These are phyloP conservation scores for Melanogaster broomeanus DNA, from an alignment of 768 basidiomycete species.

Conservation along the genomic window DNA sequence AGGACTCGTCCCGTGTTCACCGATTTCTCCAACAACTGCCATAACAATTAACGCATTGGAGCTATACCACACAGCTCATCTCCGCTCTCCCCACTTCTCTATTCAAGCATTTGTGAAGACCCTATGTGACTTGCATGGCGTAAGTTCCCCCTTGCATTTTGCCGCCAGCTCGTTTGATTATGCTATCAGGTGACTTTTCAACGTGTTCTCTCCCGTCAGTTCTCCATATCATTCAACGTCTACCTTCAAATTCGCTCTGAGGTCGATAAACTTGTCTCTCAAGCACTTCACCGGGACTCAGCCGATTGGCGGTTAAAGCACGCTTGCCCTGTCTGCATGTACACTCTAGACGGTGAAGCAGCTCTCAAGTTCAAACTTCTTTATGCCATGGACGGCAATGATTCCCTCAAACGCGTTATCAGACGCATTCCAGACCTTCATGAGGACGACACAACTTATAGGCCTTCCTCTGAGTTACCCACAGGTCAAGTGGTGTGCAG, in stretches of 20 bases:
- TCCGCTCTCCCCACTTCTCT: conserved; percentile 15
- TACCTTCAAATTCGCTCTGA: conserved; percentile 23
- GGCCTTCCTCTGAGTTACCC: background rate
- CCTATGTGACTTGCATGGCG: conserved; percentile 19
- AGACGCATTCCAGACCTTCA: background rate
- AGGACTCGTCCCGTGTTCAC: conserved; percentile 6
- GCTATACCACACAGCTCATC: conserved; percentile 9
- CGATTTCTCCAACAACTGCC: background rate
- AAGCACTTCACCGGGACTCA: conserved; percentile 8
- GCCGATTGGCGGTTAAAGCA: conserved; percentile 8
- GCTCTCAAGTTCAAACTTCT: conserved; percentile 5
- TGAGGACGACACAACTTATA: background rate
- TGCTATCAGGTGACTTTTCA: conserved; percentile 7
- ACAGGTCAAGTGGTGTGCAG: background rate
- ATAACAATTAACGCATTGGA: conserved; percentile 3
- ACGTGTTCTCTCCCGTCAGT: conserved; percentile 15
- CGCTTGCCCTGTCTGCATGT: conserved; percentile 8
- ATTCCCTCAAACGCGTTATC: background rate
- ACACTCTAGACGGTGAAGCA: background rate
- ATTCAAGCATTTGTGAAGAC: conserved; percentile 21
- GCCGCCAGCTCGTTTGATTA: background rate
- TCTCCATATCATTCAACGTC: conserved; percentile 25
- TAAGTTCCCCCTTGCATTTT: background rate
- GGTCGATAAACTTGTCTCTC: conserved; percentile 10
- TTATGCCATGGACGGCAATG: conserved; percentile 11